These are phyloP conservation scores for Carex arenaria DNA, from an alignment of 202 grass and related monocot species.

Conservation along the genomic window DNA sequence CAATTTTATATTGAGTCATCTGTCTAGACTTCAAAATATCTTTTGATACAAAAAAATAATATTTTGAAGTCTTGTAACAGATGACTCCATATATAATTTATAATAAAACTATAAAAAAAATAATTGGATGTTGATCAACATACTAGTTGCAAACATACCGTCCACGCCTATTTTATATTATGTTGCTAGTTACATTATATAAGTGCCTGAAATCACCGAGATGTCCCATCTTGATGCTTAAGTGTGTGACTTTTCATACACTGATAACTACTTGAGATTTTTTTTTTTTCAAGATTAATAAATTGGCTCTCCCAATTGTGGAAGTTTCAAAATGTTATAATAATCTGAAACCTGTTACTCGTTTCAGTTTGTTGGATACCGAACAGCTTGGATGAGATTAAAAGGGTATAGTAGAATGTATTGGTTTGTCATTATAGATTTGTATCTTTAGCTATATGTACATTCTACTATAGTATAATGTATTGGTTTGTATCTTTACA, in stretches of 20 bases:
- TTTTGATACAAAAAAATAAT: too few species aligned
- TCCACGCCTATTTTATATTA: background rate
- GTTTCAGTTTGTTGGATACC: background rate
- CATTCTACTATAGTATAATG: too few species aligned
- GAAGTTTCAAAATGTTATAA: background rate
- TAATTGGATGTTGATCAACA: background rate
- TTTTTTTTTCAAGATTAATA: background rate
- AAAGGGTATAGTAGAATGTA: too few species aligned
- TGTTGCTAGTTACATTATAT: background rate
- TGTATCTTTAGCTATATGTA: too few species aligned
- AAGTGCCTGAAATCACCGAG: background rate
- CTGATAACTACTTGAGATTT: background rate
- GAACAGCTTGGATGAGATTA: too few species aligned
- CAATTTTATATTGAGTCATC: too few species aligned
- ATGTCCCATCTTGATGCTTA: background rate
- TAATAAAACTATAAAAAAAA: background rate
- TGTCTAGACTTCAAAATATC: too few species aligned
- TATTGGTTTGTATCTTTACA: too few species aligned
- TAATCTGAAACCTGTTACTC: background rate
- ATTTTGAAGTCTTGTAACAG: too few species aligned
- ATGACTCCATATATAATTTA: too few species aligned
- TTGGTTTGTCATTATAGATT: too few species aligned
- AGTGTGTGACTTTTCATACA: background rate
- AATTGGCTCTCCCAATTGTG: background rate
- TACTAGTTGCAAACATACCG: background rate